Conservation (phyloP, 331 rosid species). For the Quercus lobata region DNA sequence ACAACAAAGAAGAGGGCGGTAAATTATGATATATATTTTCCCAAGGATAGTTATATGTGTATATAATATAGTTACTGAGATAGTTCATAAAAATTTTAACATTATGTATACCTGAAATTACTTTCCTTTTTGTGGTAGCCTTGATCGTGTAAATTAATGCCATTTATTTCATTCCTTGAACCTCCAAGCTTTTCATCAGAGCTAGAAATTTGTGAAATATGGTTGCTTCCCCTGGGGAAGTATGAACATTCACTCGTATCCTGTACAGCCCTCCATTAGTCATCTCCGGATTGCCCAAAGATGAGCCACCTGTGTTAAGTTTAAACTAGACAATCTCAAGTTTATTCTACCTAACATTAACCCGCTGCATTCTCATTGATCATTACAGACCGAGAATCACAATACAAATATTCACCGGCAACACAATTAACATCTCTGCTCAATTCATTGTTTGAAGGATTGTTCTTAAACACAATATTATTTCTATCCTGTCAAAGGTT, state of each 20-base stretch:
- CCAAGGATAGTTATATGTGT: constrained; percentile 22
- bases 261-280: too few species aligned
- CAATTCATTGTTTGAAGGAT: too few species aligned
- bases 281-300: too few species aligned
- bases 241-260: not conserved
- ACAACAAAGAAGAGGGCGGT: constrained; percentile 16
- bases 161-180: constrained; percentile 2
- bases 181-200: constrained; percentile 13
- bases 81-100: constrained; percentile 36
- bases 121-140: constrained; percentile 21
- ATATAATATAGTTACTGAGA: constrained; percentile 16
- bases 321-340: too few species aligned
- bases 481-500: too few species aligned
- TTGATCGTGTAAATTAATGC: constrained; percentile 36
- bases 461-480: too few species aligned
- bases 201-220: not conserved
- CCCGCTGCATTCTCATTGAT: too few species aligned
- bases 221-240: not conserved
- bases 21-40: constrained; percentile 35
- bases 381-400: too few species aligned
- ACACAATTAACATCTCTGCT: too few species aligned
- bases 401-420: too few species aligned
- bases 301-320: too few species aligned
- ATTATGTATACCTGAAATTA: constrained; percentile 30
- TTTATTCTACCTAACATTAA: too few species aligned